Evolutionary conservation across 176 grass and related monocot genomes (phyloP), one percentile per base, ranked within the genome.

Genomic region (Miscanthus lutarioriparius): DNA sequence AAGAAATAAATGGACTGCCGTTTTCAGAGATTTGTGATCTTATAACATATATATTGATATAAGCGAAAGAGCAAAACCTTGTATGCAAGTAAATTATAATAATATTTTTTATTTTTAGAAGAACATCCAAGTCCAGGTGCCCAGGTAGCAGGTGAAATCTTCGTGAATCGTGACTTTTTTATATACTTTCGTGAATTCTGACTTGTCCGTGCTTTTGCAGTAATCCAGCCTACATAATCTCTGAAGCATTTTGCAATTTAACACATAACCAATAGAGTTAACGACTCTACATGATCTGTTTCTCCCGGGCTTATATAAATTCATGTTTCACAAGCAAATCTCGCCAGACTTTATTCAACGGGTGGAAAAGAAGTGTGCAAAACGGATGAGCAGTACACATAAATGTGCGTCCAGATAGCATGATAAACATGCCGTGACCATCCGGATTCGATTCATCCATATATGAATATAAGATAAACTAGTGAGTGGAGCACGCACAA

Each of bases 291-390:
- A 81, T 20, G 22, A 43, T 82, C 35, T 75, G 35, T 65, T 32
- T 75, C n/a, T 75, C n/a, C 8, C 12, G 4, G 37, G 9, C 26
- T 61, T 68, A 59, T 62, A 22, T 62, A 22, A 56, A 63, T 71
- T 63, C 65, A 83, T 78, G 30, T 51, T 64, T 72, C 32, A 82
- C 10, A 15, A 40, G 72, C 69, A 85, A 8, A 67, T 65, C 62
- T 49, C 20, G 38, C 53, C 39, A 27, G 58, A 30, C 36, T 54
- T 64, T 37, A 74, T 68, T 38, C 32, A 4, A 38, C 30, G 13
- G 41, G 20, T 90, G 45, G 23, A 84, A 61, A 15, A 76, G 13
- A 43, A 70, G 78, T 3, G 20, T 26, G 54, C 78, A 72, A 54
- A 70, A 45, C 22, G 3, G 70, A 75, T 70, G 69, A 45, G 8